phyloP scores from a whole-genome alignment of 257 asterid genomes.

The Mitragyna speciosa region DNA sequence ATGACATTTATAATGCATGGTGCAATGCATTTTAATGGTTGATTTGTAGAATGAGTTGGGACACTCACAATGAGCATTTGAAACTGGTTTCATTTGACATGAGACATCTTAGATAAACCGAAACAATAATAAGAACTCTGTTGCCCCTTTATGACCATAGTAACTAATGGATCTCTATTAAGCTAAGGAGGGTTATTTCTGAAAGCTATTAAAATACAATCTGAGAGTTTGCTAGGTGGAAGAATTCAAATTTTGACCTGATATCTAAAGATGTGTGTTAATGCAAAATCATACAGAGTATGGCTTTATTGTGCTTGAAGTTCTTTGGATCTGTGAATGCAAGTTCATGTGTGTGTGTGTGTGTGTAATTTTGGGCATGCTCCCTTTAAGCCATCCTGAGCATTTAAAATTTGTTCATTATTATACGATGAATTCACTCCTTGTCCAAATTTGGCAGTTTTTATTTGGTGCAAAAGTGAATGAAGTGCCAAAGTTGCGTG shows the following conservation, averaged over 20 bases:
- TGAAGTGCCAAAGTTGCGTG: slow-evolving; percentile 44
- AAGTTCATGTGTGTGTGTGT: too few relatives aligned
- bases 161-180: background rate
- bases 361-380: background rate
- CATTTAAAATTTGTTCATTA: background rate
- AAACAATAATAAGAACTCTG: background rate
- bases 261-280: too few relatives aligned
- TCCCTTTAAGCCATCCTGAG: background rate
- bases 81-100: background rate
- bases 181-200: background rate
- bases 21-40: background rate
- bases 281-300: background rate
- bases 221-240: background rate
- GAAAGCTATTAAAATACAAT: background rate
- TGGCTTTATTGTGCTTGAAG: background rate
- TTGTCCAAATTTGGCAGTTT: slow-evolving; percentile 28
- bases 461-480: slow-evolving; percentile 48
- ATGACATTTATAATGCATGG: background rate
- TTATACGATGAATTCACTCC: background rate
- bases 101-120: background rate
- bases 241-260: too few relatives aligned
- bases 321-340: background rate
- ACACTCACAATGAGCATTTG: background rate
- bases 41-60: background rate
- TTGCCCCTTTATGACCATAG: background rate